Evolutionary conservation across 352 stramenopile genomes (phyloP).

Genomic region (Globisporangium orthogonon): DNA sequence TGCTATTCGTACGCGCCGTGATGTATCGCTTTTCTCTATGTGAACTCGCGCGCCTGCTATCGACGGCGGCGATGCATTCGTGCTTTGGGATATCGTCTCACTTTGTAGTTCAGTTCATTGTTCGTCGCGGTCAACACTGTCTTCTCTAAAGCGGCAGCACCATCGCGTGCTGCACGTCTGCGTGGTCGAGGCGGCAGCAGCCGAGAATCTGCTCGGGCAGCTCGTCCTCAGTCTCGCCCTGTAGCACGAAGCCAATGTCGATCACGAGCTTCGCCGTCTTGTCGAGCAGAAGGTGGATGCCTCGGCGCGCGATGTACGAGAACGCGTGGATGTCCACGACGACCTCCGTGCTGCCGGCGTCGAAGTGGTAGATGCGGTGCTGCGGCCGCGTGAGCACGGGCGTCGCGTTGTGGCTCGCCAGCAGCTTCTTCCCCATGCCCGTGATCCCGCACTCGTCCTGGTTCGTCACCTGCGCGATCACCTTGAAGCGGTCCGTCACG

Average conservation of each 20-base stretch:
- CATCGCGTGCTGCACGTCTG: constrained; percentile 62
- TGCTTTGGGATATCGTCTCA: too few species aligned
- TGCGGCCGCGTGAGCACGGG: constrained; percentile 79
- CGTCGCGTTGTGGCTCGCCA: constrained; percentile 76
- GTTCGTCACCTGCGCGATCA: constrained; percentile 83
- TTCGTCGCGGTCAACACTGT: too few species aligned
- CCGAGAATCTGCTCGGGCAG: constrained; percentile 82
- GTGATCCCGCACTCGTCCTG: constrained; percentile 76
- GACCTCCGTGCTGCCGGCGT: constrained; percentile 58
- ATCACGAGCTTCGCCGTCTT: constrained; percentile 79
- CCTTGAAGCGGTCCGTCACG: constrained; percentile 79
- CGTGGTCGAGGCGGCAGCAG: constrained; percentile 70
- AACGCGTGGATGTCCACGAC: constrained; percentile 81
- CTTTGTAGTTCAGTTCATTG: too few species aligned
- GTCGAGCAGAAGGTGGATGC: constrained; percentile 74
- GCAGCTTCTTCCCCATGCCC: constrained; percentile 69
- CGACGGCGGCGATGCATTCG: background rate
- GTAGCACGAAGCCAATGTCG: constrained; percentile 83
- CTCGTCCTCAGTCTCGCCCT: constrained; percentile 84
- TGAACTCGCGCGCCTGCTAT: background rate
- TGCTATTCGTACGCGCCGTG: background rate
- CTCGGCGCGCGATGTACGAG: constrained; percentile 75
- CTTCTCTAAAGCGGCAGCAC: constrained; percentile 28
- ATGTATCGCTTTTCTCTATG: background rate
- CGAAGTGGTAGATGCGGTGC: constrained; percentile 79